Conservation (phyloP, 2,329 filamentous ascomycete genomes). For the Colletotrichum sp. region DNA sequence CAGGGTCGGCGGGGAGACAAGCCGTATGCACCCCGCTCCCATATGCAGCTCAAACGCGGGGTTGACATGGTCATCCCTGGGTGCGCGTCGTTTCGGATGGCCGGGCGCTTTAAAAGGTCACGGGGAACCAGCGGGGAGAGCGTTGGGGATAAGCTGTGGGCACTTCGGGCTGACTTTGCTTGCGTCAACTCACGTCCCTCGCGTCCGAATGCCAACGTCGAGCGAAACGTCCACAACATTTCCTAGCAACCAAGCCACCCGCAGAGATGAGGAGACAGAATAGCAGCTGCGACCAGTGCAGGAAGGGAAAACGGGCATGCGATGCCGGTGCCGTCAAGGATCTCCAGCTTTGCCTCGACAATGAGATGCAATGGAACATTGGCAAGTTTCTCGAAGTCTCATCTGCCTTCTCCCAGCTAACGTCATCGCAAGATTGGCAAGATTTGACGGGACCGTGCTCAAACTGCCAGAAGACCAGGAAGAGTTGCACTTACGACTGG, state of each 20-base stretch:
- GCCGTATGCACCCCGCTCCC: neutral
- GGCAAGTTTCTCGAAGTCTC: neutral
- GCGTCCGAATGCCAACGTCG: neutral
- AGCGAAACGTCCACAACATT: neutral
- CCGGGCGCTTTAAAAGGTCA: neutral
- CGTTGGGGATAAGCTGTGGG: neutral
- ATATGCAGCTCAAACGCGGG: neutral
- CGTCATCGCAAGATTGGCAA: neutral
- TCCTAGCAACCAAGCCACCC: neutral
- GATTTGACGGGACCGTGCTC: conserved; percentile 24
- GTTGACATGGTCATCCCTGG: neutral
- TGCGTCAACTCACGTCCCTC: neutral
- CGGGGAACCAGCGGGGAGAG: neutral
- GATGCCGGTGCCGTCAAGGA: conserved; percentile 20
- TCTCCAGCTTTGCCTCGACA: neutral
- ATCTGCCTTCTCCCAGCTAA: neutral
- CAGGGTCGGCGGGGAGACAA: neutral
- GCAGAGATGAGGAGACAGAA: conserved; percentile 22
- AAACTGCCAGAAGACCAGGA: conserved; percentile 33
- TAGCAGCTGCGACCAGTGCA: conserved; percentile 29
- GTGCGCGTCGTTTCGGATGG: neutral
- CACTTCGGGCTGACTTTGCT: neutral
- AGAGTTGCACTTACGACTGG: conserved; percentile 33
- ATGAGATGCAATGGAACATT: neutral
- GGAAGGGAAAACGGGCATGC: conserved; percentile 28